phyloP scores from a whole-genome alignment of 176 grass and related monocot species.

The Puya raimondii region DNA sequence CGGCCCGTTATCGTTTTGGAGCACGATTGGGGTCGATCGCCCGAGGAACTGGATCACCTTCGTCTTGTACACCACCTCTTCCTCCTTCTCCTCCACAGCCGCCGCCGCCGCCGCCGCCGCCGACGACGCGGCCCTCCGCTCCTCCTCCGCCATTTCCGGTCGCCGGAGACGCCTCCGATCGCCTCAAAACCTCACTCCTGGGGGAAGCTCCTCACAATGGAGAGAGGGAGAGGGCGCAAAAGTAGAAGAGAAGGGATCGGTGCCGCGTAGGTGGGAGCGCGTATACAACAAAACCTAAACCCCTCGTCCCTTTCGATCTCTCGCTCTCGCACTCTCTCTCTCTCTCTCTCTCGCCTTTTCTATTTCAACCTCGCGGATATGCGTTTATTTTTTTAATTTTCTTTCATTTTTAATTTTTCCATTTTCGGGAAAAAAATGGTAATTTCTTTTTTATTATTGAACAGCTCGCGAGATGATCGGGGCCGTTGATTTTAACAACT shows the following conservation, averaged over 20 bases:
- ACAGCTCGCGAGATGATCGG: too few species aligned
- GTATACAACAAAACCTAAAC: background rate
- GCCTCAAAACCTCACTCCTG: background rate
- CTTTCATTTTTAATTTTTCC: too few species aligned
- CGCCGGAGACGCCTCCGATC: constrained; percentile 31
- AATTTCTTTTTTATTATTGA: too few species aligned
- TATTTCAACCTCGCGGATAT: background rate
- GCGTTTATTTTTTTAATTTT: background rate
- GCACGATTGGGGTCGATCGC: constrained; percentile 72
- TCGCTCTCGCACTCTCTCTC: background rate
- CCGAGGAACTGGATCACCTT: constrained; percentile 87
- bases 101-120: constrained; percentile 2
- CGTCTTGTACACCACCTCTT: constrained; percentile 68
- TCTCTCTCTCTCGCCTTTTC: background rate
- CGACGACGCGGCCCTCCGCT: constrained; percentile 28
- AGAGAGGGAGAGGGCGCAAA: too few species aligned
- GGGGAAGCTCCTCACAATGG: too few species aligned
- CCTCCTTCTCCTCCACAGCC: constrained; percentile 21
- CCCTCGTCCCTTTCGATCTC: background rate
- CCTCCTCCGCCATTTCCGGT: constrained; percentile 12
- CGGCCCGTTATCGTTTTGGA: constrained; percentile 97
- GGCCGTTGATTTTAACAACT: too few species aligned
- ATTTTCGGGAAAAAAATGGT: too few species aligned
- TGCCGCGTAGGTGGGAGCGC: background rate
- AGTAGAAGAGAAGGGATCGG: background rate